These are phyloP conservation scores for Albizia julibrissin DNA, from an alignment of 306 rosid species.

Conservation along the genomic window DNA sequence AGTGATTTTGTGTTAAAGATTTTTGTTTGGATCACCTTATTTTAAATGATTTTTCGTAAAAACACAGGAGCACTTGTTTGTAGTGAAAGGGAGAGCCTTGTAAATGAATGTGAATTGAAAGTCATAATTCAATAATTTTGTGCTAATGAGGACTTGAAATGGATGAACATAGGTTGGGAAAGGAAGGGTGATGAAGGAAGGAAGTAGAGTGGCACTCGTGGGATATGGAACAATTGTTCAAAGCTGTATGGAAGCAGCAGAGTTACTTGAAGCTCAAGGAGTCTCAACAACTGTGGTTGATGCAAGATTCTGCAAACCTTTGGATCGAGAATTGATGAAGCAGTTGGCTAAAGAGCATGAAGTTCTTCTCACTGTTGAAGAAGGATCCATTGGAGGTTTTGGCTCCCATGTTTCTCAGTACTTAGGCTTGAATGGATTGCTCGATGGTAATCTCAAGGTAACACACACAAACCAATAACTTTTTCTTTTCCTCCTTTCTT, in stretches of 20 bases:
- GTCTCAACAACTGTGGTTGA: conserved; percentile 46
- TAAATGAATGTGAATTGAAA: too few species aligned
- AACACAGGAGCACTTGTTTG: too few species aligned
- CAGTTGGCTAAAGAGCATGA: conserved; percentile 48
- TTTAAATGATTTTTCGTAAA: too few species aligned
- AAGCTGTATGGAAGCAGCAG: conserved; percentile 44
- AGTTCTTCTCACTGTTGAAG: conserved; percentile 7
- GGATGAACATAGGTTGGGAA: conserved; percentile 42
- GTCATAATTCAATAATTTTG: too few species aligned
- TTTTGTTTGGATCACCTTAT: too few species aligned
- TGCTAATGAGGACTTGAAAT: not conserved
- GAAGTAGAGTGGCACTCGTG: conserved; percentile 47
- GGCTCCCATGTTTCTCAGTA: conserved; percentile 54
- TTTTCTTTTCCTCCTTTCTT: not conserved
- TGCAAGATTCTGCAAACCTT: conserved; percentile 57
- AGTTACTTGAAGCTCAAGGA: conserved; percentile 38
- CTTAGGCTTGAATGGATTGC: conserved; percentile 45
- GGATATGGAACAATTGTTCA: conserved; percentile 49
- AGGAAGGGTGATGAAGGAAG: conserved; percentile 51
- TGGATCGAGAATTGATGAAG: conserved; percentile 44
- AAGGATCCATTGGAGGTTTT: conserved; percentile 43
- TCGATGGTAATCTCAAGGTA: conserved; percentile 59
- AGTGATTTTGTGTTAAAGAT: too few species aligned
- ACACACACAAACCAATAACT: not conserved
- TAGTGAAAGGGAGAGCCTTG: too few species aligned